Base-by-base conservation (phyloP, 2,329 filamentous ascomycete genomes). In the Fusarium nurragi region DNA sequence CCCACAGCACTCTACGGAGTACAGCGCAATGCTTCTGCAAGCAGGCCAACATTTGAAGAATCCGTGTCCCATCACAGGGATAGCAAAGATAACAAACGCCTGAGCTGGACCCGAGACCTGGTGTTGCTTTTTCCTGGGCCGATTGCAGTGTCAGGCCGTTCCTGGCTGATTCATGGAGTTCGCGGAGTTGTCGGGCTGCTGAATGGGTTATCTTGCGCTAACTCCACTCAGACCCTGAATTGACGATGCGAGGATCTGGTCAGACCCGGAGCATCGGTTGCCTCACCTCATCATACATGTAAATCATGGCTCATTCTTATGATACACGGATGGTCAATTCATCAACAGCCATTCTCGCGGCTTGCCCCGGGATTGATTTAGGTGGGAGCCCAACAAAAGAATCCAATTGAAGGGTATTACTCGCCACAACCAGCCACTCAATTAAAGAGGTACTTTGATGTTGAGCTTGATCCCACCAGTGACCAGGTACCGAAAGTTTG, bases 361-460 rank as follows among this genome's bases (percentile, higher is more conserved):
- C 40, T 60, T 57, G 41, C 41, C 22, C 67, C 66, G 68, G 41
- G 25, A 8, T 21, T 37, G 21, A 43, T 44, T 19, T 23, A 22
- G 21, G n/a, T 21, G 28, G 19, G 14, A 52, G 37, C 49, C 53
- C 23, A 46, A 57, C 39, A 51, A 23, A 40, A 63, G 21, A 48
- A 18, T 30, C 19, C 41, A 39, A 41, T 46, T 66, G 63, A 71
- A 69, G 47, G 52, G 48, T 30, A 36, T 48, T 63, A 59, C 60
- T 71, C 55, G 69, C 69, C 69, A 71, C 69, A 58, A 61, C 67
- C 62, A 71, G 65, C 68, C 68, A 69, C 68, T 64, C 14, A 22
- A 51, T 59, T 49, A 47, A 54, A 40, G 23, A 55, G 60, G 58
- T 61, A 69, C 64, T 47, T 60, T 23, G 21, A 7, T 23, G 12